Percentiles rank a stretch among this genome's conserved stretches.
These are phyloP conservation scores for Aspergillus fischeri DNA, from an alignment of 2,329 filamentous ascomycete species.

Conservation along the genomic window DNA sequence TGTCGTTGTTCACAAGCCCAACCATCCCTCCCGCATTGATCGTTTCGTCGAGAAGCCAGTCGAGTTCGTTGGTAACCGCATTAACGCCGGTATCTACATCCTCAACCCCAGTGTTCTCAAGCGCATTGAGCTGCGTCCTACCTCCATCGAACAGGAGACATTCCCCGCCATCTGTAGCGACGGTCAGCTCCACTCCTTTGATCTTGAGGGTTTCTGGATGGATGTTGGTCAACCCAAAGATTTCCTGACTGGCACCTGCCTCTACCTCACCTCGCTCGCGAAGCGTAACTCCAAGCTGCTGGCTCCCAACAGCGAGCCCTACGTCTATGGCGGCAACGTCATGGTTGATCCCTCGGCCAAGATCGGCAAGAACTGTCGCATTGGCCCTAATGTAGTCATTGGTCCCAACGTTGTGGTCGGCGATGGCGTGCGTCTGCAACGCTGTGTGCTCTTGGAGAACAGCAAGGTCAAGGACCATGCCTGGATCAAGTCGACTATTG, in stretches of 20 bases:
- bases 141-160: constrained; percentile 97
- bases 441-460: constrained; percentile 81
- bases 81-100: constrained; percentile 98
- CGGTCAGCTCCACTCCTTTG: constrained; percentile 89
- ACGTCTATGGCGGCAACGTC: constrained; percentile 89
- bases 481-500: constrained; percentile 98
- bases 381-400: constrained; percentile 95
- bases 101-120: constrained; percentile 86
- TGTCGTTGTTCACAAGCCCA: constrained; percentile 95
- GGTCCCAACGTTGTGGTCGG: constrained; percentile 88
- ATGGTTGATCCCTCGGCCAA: constrained; percentile 90
- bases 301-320: constrained; percentile 67
- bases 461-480: constrained; percentile 98
- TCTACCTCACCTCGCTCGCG: constrained; percentile 88
- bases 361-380: constrained; percentile 97
- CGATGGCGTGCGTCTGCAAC: constrained; percentile 89
- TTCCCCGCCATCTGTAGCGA: constrained; percentile 93
- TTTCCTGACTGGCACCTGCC: constrained; percentile 91
- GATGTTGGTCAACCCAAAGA: constrained; percentile 98
- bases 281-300: constrained; percentile 88
- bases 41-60: constrained; percentile 99
- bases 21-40: constrained; percentile 86
- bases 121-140: constrained; percentile 92
- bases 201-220: constrained; percentile 99
- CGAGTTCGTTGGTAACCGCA: constrained; percentile 96